Conservation (phyloP, 345 rosid genomes). For the Ailanthus altissimus region DNA sequence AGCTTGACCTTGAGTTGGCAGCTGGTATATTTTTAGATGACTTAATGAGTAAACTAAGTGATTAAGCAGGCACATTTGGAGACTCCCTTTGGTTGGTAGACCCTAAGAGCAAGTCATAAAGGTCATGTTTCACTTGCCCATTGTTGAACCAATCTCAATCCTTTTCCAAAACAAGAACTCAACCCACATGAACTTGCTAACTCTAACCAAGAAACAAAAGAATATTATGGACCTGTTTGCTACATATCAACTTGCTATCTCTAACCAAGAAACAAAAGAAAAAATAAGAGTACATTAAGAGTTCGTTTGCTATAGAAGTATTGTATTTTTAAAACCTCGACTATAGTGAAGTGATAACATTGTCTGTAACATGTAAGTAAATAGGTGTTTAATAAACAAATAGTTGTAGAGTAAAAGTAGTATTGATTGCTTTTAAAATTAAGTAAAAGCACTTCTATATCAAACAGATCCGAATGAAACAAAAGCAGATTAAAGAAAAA, state of each 20-base stretch:
- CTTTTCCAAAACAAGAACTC: neutral
- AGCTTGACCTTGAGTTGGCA: neutral
- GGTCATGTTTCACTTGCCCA: neutral
- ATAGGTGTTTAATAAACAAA: too few relatives aligned
- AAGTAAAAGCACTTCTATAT: too few relatives aligned
- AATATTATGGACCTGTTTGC: too few relatives aligned
- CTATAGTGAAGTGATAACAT: too few relatives aligned
- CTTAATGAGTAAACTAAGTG: neutral
- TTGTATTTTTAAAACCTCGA: too few relatives aligned
- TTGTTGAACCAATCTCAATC: neutral
- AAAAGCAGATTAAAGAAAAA: too few relatives aligned
- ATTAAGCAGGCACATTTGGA: neutral
- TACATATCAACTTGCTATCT: neutral
- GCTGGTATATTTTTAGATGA: neutral
- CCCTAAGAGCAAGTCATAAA: neutral
- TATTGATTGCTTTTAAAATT: too few relatives aligned
- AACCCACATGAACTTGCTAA: neutral
- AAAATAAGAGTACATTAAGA: too few relatives aligned
- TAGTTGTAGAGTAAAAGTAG: too few relatives aligned
- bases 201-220: neutral
- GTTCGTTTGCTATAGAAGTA: neutral
- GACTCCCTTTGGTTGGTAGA: neutral
- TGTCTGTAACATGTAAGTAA: too few relatives aligned
- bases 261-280: neutral
- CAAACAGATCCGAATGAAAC: too few relatives aligned